phyloP scores from a whole-genome alignment of 148 eudicot genomes.

The Dysphania ambrosioides region DNA sequence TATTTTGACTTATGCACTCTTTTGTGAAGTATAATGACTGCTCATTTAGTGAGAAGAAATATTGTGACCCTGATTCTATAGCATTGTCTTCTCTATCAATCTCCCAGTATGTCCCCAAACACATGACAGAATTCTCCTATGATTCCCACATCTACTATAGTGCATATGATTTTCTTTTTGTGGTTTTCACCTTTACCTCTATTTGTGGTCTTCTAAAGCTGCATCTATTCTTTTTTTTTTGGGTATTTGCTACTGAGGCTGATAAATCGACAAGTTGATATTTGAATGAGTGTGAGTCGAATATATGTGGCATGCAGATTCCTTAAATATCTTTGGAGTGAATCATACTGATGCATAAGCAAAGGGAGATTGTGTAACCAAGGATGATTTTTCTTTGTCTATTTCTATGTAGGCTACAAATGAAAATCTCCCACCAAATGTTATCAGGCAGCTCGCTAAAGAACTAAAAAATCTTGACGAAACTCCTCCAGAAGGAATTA shows the following conservation, averaged over 20 bases:
- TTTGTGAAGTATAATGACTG: not conserved
- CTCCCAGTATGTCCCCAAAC: no score
- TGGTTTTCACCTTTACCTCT: not conserved
- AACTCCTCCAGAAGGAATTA: slow-evolving; percentile 96
- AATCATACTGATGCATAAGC: not conserved
- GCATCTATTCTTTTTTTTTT: not conserved
- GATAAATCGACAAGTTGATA: no score
- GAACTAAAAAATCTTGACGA: slow-evolving; percentile 96
- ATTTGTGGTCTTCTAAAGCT: not conserved
- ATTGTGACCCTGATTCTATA: not conserved
- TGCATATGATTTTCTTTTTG: no score
- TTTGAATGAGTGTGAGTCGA: no score
- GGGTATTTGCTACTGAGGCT: no score
- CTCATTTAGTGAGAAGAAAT: not conserved
- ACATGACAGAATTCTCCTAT: no score
- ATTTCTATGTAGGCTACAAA: slow-evolving; percentile 71
- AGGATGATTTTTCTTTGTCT: not conserved
- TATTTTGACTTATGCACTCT: no score
- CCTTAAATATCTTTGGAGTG: not conserved
- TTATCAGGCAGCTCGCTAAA: slow-evolving; percentile 85
- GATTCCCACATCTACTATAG: no score
- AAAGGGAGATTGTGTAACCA: not conserved
- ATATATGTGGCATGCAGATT: not conserved
- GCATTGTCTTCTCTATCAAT: not conserved
- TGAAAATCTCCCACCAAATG: slow-evolving; percentile 98